Evolutionary conservation across 2,329 filamentous ascomycete genomes (phyloP).

Genomic region (Hirsutella minnesotensis): DNA sequence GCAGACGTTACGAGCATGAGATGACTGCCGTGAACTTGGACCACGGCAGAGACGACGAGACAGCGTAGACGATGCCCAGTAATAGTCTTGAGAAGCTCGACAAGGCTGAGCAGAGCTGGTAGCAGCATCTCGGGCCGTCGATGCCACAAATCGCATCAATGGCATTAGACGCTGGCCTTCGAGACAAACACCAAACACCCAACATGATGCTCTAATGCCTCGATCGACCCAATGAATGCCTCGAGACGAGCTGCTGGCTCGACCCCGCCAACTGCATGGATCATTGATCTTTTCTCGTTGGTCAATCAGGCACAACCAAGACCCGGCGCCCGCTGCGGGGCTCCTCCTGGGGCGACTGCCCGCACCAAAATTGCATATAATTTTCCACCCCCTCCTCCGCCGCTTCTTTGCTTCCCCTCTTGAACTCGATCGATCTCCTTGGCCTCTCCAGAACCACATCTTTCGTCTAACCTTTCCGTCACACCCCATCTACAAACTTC

Average conservation of each 20-base stretch:
- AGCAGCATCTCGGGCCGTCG: too few relatives aligned
- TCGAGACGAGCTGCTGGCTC: background rate
- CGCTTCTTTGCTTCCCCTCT: background rate
- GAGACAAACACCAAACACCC: too few relatives aligned
- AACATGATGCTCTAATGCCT: too few relatives aligned
- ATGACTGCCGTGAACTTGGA: too few relatives aligned
- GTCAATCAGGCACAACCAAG: background rate
- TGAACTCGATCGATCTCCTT: background rate
- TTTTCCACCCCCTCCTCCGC: background rate
- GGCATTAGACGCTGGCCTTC: too few relatives aligned
- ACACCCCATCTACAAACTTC: conserved; percentile 7
- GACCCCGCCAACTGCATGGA: background rate
- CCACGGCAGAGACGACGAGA: too few relatives aligned
- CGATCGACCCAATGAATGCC: too few relatives aligned
- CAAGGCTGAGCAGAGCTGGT: too few relatives aligned
- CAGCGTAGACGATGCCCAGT: too few relatives aligned
- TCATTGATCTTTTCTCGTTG: background rate
- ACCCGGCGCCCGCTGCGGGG: background rate
- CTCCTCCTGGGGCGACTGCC: background rate
- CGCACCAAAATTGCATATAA: background rate
- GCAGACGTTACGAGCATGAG: too few relatives aligned
- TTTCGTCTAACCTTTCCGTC: background rate
- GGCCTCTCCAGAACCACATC: background rate
- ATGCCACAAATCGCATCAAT: too few relatives aligned
- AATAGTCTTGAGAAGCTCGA: too few relatives aligned